Evolutionary conservation across 1,284 basidiomycete genomes (phyloP).

Genomic region (Inonotus hispidus): DNA sequence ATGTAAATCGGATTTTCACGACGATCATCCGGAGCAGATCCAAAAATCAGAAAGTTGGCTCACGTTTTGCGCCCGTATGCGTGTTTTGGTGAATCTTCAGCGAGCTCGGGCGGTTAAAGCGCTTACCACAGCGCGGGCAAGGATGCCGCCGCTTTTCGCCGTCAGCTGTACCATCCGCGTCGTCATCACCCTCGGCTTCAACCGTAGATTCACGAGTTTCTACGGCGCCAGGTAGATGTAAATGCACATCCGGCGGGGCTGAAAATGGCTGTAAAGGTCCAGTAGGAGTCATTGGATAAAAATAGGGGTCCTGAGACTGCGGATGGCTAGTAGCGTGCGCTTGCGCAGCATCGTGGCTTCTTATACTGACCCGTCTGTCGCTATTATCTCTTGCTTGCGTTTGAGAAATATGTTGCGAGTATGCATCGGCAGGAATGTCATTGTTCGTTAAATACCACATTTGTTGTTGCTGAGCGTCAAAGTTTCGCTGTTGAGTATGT

Average conservation of each 20-base stretch:
- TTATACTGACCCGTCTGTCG: not conserved
- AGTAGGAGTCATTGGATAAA: not conserved
- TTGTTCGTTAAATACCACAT: not conserved
- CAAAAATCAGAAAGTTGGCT: slow-evolving; percentile 39
- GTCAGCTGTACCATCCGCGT: slow-evolving; percentile 33
- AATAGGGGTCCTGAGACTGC: not conserved
- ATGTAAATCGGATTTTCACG: slow-evolving; percentile 1
- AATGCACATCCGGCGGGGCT: not conserved
- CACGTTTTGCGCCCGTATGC: slow-evolving; percentile 75
- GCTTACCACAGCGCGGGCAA: slow-evolving; percentile 60
- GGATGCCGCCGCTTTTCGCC: slow-evolving; percentile 33
- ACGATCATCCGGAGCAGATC: slow-evolving; percentile 51
- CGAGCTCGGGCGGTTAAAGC: slow-evolving; percentile 75
- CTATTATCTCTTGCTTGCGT: not conserved
- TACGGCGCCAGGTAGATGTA: not conserved
- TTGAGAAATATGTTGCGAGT: not conserved
- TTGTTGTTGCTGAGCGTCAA: not conserved
- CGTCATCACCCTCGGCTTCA: slow-evolving; percentile 11
- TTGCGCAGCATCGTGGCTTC: not conserved
- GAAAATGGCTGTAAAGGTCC: not conserved
- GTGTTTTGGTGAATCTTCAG: slow-evolving; percentile 71
- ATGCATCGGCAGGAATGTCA: not conserved
- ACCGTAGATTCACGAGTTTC: not conserved
- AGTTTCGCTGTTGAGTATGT: not conserved
- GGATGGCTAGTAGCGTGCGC: not conserved